Evolutionary conservation across 208 protist genomes (phyloP).

Genomic region (Plasmodiophora brassicae): DNA sequence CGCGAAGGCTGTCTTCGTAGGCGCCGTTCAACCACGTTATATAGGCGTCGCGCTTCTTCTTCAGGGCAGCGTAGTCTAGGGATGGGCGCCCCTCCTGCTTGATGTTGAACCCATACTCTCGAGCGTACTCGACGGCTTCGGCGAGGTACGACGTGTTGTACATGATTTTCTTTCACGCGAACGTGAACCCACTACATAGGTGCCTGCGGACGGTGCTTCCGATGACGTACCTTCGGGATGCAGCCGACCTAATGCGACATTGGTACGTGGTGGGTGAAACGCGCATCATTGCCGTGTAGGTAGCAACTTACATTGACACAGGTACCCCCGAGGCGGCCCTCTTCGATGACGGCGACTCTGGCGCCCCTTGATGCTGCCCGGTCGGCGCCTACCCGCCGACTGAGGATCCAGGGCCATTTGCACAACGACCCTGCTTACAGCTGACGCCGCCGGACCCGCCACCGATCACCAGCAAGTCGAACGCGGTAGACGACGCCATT

Average conservation of each 20-base stretch:
- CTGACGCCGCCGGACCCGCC: constrained; percentile 54
- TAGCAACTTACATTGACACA: constrained; percentile 59
- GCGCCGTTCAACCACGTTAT: constrained; percentile 62
- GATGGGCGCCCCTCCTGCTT: background rate
- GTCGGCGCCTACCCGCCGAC: constrained; percentile 48
- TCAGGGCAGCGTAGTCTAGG: constrained; percentile 55
- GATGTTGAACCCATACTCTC: background rate
- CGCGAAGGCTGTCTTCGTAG: constrained; percentile 59
- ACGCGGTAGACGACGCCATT: too few relatives aligned
- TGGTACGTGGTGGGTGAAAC: constrained; percentile 6
- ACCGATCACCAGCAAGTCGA: constrained; percentile 40
- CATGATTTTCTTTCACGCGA: constrained; percentile 61
- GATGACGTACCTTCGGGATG: constrained; percentile 70
- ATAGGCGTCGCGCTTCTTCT: constrained; percentile 59
- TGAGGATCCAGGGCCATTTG: constrained; percentile 44
- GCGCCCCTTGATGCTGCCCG: constrained; percentile 56
- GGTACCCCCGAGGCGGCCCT: constrained; percentile 42
- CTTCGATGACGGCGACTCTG: constrained; percentile 49
- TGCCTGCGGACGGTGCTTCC: background rate
- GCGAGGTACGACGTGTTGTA: background rate
- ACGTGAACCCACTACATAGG: background rate
- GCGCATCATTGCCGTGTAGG: background rate
- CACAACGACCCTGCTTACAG: constrained; percentile 46
- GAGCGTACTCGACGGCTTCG: background rate
- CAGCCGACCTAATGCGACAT: constrained; percentile 68